Base-by-base conservation (phyloP, 768 basidiomycete genomes). In the Candolleomyces aberdarensis region DNA sequence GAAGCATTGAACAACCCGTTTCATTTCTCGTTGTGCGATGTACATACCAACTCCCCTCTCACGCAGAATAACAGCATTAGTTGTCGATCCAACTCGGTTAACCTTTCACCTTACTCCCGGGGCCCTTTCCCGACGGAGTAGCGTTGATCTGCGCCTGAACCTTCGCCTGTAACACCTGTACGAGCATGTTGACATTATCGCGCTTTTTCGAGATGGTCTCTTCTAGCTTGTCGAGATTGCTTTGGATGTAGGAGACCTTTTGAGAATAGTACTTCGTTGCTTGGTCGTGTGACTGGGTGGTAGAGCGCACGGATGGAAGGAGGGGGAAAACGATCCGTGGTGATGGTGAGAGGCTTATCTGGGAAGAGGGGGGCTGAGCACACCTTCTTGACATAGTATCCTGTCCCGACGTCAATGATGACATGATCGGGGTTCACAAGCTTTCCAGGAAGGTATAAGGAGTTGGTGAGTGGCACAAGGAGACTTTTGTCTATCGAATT, bases 381-480 rank as follows among this genome's bases (percentile, higher is more conserved):
- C 51, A 93, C 97, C 83, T 98, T 99, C 75, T 92, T 87, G 17
- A 98, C 91, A 66, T 89, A 98, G 74, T 98, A 99, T 0, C 97
- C 96, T 0, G 96, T 98, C 1, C 97, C 97, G 29, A 98, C 82
- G 71, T 99, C 97, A 43, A 98, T 85, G 63, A 98, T 88, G 51
- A 99, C 96, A 66, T 93, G 84, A 49, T 94, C 89, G 0, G 84
- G 73, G 69, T 97, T 91, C 46, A 79, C 80, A 51, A 98, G 80
- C 74, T 88, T 94, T 19, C 96, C 97, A 2, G 96, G 95, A 26
- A 98, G 91, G 70, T 98, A 98, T 2, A 99, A 83, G 0, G 96
- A 98, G 72, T 91, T 93, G 15, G 95, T 98, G 58, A 98, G 74
- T 6, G 97, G 96, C 10, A 98, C 92, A 14, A 98, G 80, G 63